Conservation (phyloP, 129 eudicot genomes). For the Gnaphalium uliginosum region DNA sequence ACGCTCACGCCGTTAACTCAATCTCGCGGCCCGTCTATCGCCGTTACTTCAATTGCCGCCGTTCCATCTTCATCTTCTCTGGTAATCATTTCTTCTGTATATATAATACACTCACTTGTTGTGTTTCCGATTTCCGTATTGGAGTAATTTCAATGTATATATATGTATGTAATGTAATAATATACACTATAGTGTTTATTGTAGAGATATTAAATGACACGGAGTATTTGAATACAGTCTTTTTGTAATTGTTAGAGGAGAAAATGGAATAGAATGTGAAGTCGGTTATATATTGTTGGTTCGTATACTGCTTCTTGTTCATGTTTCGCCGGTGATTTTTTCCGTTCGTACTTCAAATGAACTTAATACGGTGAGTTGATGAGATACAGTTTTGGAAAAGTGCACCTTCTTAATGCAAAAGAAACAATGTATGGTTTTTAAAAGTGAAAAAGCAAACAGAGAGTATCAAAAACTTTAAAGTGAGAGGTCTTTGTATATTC, state of each 20-base stretch:
- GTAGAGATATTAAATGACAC: not conserved
- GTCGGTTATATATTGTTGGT: slow-evolving; percentile 1
- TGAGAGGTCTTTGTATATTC: not conserved
- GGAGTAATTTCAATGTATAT: not conserved
- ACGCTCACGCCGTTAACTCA: slow-evolving; percentile 56
- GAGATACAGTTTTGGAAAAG: not conserved
- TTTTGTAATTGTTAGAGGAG: not conserved
- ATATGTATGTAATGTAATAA: too few relatives aligned
- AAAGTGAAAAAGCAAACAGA: not conserved
- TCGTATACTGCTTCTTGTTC: not conserved
- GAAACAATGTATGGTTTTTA: not conserved
- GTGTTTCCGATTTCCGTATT: not conserved
- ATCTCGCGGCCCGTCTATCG: slow-evolving; percentile 63
- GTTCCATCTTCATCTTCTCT: slow-evolving; percentile 56
- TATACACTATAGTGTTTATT: not conserved
- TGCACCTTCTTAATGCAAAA: not conserved
- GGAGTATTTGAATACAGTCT: too few relatives aligned
- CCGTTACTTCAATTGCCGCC: slow-evolving; percentile 68
- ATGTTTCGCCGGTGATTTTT: not conserved
- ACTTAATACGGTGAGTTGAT: not conserved
- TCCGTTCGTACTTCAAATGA: not conserved
- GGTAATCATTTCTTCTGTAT: slow-evolving; percentile 32
- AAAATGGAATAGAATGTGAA: not conserved
- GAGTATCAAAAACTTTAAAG: not conserved
- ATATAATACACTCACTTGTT: not conserved